Conservation (phyloP, 1,139 yeast genomes). For the Kluyveromyces sp. region DNA sequence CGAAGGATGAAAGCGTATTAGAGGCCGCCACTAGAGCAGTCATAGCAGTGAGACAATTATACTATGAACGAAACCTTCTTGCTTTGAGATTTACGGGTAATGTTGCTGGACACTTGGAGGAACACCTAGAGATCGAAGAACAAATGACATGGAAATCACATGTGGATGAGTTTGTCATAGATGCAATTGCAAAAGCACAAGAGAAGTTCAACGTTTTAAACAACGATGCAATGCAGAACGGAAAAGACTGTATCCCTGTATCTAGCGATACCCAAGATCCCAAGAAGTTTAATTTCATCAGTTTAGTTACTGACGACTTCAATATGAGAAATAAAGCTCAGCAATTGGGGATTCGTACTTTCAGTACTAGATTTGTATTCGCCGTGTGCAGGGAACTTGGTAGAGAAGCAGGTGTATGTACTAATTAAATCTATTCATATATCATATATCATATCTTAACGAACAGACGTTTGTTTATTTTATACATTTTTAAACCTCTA, state of each 20-base stretch:
- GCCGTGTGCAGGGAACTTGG: conserved; percentile 27
- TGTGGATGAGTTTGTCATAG: conserved; percentile 36
- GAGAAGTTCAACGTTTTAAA: conserved; percentile 17
- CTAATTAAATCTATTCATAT: conserved; percentile 13
- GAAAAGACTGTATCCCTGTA: conserved; percentile 8
- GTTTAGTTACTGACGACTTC: conserved; percentile 64
- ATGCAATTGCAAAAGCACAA: conserved; percentile 30
- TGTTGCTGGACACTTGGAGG: conserved; percentile 57
- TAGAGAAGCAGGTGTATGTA: conserved; percentile 19
- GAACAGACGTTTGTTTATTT: no score
- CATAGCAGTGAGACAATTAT: conserved; percentile 60
- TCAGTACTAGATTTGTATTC: conserved; percentile 29
- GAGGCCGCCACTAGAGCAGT: conserved; percentile 80
- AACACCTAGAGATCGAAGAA: conserved; percentile 35
- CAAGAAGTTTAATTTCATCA: conserved; percentile 43
- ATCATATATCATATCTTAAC: no score
- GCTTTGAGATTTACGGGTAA: conserved; percentile 57
- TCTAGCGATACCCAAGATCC: conserved; percentile 31
- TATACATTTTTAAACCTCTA: not conserved
- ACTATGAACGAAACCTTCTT: conserved; percentile 49
- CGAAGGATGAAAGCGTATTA: conserved; percentile 66
- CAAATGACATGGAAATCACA: conserved; percentile 36
- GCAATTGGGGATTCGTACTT: conserved; percentile 42
- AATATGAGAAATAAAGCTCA: conserved; percentile 64
- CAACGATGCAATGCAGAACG: conserved; percentile 8